These are phyloP conservation scores for Apiospora koreana DNA, from an alignment of 2,329 filamentous ascomycete genomes.

Conservation along the genomic window DNA sequence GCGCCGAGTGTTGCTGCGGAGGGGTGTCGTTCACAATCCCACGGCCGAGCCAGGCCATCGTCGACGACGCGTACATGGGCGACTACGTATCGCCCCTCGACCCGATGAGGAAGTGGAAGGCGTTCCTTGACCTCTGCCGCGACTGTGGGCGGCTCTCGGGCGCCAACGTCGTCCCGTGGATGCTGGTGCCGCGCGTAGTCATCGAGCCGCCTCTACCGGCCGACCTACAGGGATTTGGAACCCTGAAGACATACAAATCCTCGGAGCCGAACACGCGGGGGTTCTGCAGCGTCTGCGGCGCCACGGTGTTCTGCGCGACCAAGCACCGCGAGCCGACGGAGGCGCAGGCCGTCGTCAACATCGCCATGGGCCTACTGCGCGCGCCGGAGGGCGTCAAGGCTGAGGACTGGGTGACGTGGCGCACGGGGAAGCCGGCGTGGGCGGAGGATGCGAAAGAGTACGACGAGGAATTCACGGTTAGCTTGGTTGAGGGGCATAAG, in stretches of 20 bases:
- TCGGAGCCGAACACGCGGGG: conserved; percentile 40
- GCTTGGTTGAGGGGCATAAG: conserved; percentile 28
- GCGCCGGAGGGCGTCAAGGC: conserved; percentile 46
- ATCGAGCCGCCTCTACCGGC: conserved; percentile 38
- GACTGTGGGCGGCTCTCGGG: conserved; percentile 47
- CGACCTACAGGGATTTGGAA: conserved; percentile 27
- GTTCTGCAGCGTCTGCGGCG: conserved; percentile 49
- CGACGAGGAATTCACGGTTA: conserved; percentile 14
- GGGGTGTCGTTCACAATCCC: conserved; percentile 48
- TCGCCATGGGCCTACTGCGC: conserved; percentile 46
- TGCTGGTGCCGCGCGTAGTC: conserved; percentile 38
- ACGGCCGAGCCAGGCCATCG: conserved; percentile 36
- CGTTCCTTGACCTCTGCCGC: conserved; percentile 41
- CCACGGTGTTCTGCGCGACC: conserved; percentile 41
- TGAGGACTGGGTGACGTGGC: conserved; percentile 49
- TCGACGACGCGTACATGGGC: conserved; percentile 31
- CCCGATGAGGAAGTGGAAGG: conserved; percentile 46
- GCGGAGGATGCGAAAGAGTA: conserved; percentile 33
- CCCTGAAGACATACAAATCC: conserved; percentile 39
- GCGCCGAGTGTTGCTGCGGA: conserved; percentile 47
- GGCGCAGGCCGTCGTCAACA: conserved; percentile 36
- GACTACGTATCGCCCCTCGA: conserved; percentile 39
- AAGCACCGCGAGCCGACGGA: conserved; percentile 27
- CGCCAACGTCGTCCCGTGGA: conserved; percentile 44
- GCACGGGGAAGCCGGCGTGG: conserved; percentile 36